phyloP scores from a whole-genome alignment of 495 filamentous ascomycete genomes.

The Sabuloglossum arenarium region DNA sequence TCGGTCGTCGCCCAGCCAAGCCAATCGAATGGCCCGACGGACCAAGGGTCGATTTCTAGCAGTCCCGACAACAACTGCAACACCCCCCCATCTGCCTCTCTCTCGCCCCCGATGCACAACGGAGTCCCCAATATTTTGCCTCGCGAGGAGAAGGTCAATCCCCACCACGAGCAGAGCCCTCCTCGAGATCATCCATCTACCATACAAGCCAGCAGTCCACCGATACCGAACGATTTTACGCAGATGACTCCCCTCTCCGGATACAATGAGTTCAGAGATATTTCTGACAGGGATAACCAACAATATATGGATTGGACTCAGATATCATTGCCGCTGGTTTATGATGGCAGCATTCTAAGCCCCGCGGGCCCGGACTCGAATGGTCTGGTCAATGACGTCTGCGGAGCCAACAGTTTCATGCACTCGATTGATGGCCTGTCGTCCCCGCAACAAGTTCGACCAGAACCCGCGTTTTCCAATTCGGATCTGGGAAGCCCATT shows the following conservation, averaged over 20 bases:
- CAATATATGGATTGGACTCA: conserved; percentile 20
- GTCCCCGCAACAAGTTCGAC: neutral
- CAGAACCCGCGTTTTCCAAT: neutral
- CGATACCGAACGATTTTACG: conserved; percentile 11
- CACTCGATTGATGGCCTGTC: neutral
- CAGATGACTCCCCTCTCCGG: conserved; percentile 16
- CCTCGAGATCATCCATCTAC: neutral
- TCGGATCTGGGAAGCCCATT: neutral
- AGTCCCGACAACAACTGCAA: neutral
- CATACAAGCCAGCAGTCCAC: neutral
- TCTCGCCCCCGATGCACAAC: neutral
- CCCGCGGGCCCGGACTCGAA: conserved; percentile 8
- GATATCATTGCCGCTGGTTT: conserved; percentile 15
- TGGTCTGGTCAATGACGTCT: neutral
- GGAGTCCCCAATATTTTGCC: neutral
- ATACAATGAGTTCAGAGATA: conserved; percentile 16
- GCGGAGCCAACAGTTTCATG: neutral
- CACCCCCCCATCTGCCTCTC: neutral
- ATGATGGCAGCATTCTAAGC: conserved; percentile 16
- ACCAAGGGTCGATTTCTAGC: neutral
- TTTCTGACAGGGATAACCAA: conserved; percentile 15
- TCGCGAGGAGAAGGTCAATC: conserved; percentile 11
- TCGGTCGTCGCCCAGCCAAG: neutral
- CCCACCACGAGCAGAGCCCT: conserved; percentile 7
- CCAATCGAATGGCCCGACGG: neutral